These are phyloP conservation scores for Xylaria grammica DNA, from an alignment of 495 filamentous ascomycete genomes.

Conservation along the genomic window DNA sequence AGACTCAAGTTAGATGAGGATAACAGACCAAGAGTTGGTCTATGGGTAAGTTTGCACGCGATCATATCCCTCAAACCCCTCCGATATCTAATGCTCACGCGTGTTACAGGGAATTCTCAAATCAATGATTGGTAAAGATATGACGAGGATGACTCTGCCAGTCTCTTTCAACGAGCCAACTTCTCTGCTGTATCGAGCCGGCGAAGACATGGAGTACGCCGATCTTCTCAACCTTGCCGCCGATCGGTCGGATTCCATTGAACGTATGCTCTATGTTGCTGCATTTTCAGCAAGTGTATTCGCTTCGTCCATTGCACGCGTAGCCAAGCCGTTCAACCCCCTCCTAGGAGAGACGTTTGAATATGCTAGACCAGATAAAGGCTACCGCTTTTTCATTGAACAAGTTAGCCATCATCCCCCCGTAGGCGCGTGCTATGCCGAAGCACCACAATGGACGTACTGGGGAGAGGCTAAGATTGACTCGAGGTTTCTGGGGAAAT, in stretches of 20 bases:
- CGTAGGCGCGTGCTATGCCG: conserved; percentile 90
- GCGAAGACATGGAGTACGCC: conserved; percentile 97
- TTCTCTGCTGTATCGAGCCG: conserved; percentile 92
- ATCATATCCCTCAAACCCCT: not conserved
- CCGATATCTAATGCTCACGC: not conserved
- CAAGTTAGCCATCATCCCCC: conserved; percentile 99
- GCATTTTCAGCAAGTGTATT: conserved; percentile 96
- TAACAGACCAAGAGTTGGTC: conserved; percentile 87
- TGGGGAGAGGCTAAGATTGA: conserved; percentile 97
- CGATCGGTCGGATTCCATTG: conserved; percentile 81
- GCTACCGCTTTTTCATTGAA: conserved; percentile 97
- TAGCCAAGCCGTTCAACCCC: conserved; percentile 98
- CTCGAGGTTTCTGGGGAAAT: conserved; percentile 96
- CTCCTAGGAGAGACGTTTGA: conserved; percentile 96
- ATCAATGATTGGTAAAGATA: conserved; percentile 99
- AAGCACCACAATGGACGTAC: conserved; percentile 95
- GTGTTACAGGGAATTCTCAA: conserved; percentile 81
- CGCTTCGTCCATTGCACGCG: conserved; percentile 92
- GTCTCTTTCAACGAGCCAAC: conserved; percentile 99
- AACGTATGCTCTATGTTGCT: conserved; percentile 94
- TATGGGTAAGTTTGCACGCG: conserved; percentile 74
- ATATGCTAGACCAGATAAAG: conserved; percentile 92
- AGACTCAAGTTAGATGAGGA: conserved; percentile 89
- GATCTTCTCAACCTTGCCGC: conserved; percentile 91
- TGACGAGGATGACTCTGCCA: conserved; percentile 99